Evolutionary conservation across 768 basidiomycete species (phyloP).

Genomic region (Naganishia kalamii): DNA sequence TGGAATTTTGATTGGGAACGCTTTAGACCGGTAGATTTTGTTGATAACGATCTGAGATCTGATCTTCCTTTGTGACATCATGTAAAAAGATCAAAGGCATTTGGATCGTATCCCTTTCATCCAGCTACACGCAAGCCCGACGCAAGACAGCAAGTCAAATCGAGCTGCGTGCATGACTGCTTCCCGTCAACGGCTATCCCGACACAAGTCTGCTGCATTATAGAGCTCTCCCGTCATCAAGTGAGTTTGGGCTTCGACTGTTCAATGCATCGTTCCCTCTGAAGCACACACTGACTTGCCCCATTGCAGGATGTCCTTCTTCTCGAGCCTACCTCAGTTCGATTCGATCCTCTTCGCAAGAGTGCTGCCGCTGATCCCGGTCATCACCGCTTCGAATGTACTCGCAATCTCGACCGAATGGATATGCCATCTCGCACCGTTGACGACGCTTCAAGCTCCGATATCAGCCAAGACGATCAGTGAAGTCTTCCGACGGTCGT

Average conservation of each 20-base stretch:
- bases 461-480: conserved; percentile 21
- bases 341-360: neutral
- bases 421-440: conserved; percentile 23
- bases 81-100: too few relatives aligned
- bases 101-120: too few relatives aligned
- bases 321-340: neutral
- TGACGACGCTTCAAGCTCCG: conserved; percentile 16
- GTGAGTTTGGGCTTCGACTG: neutral
- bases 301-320: neutral
- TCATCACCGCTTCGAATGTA: conserved; percentile 19
- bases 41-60: neutral
- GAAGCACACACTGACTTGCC: neutral
- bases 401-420: conserved; percentile 26
- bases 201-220: too few relatives aligned
- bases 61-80: too few relatives aligned
- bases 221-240: neutral
- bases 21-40: neutral
- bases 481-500: conserved; percentile 22
- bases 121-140: too few relatives aligned
- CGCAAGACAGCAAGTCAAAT: too few relatives aligned
- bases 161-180: too few relatives aligned
- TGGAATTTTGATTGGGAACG: neutral
- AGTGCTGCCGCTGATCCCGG: conserved; percentile 17
- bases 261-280: neutral
- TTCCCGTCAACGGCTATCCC: too few relatives aligned